Evolutionary conservation across 2,329 filamentous ascomycete species (phyloP).

Genomic region (Ophiostoma perfectum): DNA sequence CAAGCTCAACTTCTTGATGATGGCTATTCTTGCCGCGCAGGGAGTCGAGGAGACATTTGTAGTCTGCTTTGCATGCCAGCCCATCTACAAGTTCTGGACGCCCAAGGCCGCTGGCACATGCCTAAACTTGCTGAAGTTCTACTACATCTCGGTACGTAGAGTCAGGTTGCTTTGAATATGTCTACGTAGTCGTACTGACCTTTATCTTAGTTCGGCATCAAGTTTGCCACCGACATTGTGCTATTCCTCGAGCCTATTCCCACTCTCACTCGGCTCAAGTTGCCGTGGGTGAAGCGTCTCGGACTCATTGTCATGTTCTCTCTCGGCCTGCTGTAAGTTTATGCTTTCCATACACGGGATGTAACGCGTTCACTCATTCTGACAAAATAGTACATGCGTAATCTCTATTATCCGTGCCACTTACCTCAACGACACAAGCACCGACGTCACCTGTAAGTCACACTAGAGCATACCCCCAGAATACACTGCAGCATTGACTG

Average conservation of each 20-base stretch:
- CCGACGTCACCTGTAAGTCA: slow-evolving; percentile 34
- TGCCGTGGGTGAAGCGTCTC: not conserved
- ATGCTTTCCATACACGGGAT: not conserved
- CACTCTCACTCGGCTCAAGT: not conserved
- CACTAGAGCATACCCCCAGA: no score
- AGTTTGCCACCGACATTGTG: not conserved
- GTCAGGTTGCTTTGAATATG: no score
- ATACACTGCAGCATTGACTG: no score
- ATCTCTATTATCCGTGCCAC: not conserved
- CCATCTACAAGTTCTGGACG: slow-evolving; percentile 19
- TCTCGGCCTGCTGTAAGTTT: not conserved
- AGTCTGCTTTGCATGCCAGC: slow-evolving; percentile 18
- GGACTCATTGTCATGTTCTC: slow-evolving; percentile 4
- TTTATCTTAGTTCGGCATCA: not conserved
- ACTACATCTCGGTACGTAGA: not conserved
- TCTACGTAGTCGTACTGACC: not conserved
- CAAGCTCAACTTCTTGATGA: slow-evolving; percentile 17
- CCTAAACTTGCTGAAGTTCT: slow-evolving; percentile 6
- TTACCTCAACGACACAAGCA: slow-evolving; percentile 1
- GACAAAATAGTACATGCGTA: not conserved
- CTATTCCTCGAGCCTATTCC: not conserved
- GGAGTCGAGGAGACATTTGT: slow-evolving; percentile 22
- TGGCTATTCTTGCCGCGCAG: slow-evolving; percentile 14
- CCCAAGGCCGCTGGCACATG: slow-evolving; percentile 7
- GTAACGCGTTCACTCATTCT: not conserved